Percentiles rank a stretch among this genome's conserved stretches.
Evolutionary conservation across 2,329 filamentous ascomycete genomes (phyloP).

Genomic region (Penicillium italicum): DNA sequence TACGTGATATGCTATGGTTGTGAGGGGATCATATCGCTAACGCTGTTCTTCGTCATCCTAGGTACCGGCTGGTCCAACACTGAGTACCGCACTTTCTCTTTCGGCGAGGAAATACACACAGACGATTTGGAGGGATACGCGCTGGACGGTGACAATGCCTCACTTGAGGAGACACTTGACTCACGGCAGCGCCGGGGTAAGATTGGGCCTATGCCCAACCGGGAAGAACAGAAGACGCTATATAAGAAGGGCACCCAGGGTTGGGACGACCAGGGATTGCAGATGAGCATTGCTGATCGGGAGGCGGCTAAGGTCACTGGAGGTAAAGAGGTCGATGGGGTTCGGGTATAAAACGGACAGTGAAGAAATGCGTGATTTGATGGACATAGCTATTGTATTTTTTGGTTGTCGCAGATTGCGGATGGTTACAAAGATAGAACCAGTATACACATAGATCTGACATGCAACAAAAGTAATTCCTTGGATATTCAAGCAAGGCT

Average conservation of each 20-base stretch:
- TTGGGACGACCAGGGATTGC: slow-evolving; percentile 44
- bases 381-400: slow-evolving; percentile 4
- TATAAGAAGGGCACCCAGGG: slow-evolving; percentile 40
- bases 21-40: neutral
- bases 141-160: slow-evolving; percentile 41
- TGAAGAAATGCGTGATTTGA: neutral
- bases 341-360: slow-evolving; percentile 22
- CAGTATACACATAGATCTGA: slow-evolving; percentile 7
- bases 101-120: slow-evolving; percentile 52
- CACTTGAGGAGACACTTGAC: slow-evolving; percentile 41
- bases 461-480: neutral
- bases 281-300: slow-evolving; percentile 36
- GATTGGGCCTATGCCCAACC: slow-evolving; percentile 29
- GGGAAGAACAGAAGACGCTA: slow-evolving; percentile 38
- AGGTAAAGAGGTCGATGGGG: slow-evolving; percentile 33
- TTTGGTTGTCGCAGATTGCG: neutral
- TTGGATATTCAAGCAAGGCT: neutral
- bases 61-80: slow-evolving; percentile 73
- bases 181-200: slow-evolving; percentile 43
- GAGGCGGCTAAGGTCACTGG: slow-evolving; percentile 33
- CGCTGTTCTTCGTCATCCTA: slow-evolving; percentile 26
- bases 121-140: slow-evolving; percentile 43
- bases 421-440: slow-evolving; percentile 4
- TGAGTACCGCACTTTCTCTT: slow-evolving; percentile 66
- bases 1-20: slow-evolving; percentile 21